Base-by-base conservation (phyloP, 2,329 filamentous ascomycete species). In the Talaromyces sp. region DNA sequence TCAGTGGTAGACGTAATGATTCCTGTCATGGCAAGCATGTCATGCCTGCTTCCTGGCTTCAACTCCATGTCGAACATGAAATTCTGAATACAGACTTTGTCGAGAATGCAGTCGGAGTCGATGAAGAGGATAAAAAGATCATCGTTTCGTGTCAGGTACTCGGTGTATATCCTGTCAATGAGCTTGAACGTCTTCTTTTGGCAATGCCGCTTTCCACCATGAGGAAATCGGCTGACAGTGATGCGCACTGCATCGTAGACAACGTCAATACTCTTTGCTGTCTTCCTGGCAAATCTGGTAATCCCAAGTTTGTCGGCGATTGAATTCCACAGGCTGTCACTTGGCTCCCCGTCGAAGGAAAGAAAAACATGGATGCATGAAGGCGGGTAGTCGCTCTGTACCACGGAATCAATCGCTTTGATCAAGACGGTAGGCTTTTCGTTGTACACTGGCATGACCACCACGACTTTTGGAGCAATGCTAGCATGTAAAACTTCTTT, bases 51-150 rank as follows among this genome's bases (percentile, higher is more conserved):
- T 58, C 92, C 92, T 0, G 93, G 93, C 74, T 93, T 96, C 62
- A 97, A 81, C 75, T 97, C 92, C 94, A 97, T 97, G 72, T 97
- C 93, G 75, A 94, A 97, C 79, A 97, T 90, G 76, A 97, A 97
- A 74, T 97, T 97, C 72, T 97, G 93, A 62, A 97, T 85, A 72
- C 93, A 97, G 46, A 92, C 86, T 61, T 87, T 85, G 78, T 97
- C 93, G 55, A 97, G 80, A 63, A 97, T 94, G 75, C 94, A 97
- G 73, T 97, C 93, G 0, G 92, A 97, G 77, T 97, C 93, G 71
- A 97, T 97, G 77, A 97, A 97, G 11, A 97, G 84, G 57, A 97
- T 88, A 73, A 97, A 97, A 0, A 97, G 80, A 68, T 97, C 91
- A 75, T 97, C 93, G 71, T 96, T 91, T 54, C 86, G 83, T 75